phyloP scores from a whole-genome alignment of 768 basidiomycete species.

The Boletus subcaerulescens region DNA sequence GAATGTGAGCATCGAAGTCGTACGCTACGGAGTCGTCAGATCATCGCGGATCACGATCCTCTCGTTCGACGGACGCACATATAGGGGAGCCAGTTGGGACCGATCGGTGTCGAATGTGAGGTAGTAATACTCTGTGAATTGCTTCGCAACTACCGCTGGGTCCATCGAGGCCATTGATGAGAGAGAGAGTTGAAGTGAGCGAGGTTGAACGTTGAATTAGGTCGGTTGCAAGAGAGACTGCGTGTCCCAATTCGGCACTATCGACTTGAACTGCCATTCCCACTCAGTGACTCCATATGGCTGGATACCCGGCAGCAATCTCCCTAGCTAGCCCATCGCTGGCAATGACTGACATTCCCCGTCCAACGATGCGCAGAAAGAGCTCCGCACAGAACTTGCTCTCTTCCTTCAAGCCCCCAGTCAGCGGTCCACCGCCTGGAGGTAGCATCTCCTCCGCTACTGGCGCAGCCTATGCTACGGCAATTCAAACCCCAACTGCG shows the following conservation, averaged over 20 bases:
- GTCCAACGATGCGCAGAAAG: constrained; percentile 77
- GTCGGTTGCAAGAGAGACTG: constrained; percentile 4
- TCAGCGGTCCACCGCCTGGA: constrained; percentile 26
- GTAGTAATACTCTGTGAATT: constrained; percentile 87
- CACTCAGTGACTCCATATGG: constrained; percentile 5
- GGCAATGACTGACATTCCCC: constrained; percentile 25
- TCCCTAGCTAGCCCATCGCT: constrained; percentile 5
- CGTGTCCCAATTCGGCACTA: constrained; percentile 18
- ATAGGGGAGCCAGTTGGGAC: constrained; percentile 54
- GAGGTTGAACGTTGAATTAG: background rate
- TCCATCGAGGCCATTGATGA: constrained; percentile 57
- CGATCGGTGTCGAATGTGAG: constrained; percentile 68
- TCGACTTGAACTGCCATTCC: background rate
- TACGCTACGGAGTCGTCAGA: constrained; percentile 50
- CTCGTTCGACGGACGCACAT: constrained; percentile 53
- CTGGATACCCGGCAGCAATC: constrained; percentile 17
- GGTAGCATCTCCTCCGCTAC: constrained; percentile 35
- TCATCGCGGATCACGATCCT: constrained; percentile 27
- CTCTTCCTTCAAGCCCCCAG: constrained; percentile 58
- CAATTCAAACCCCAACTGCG: constrained; percentile 36
- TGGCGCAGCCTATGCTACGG: constrained; percentile 38
- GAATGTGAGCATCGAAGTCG: constrained; percentile 80
- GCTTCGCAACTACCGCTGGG: constrained; percentile 67
- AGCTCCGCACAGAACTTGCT: constrained; percentile 83
- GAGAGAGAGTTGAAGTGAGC: constrained; percentile 5